Evolutionary conservation across 768 basidiomycete species (phyloP), one percentile per base, ranked within the genome.

Genomic region (Mycena polygramma): DNA sequence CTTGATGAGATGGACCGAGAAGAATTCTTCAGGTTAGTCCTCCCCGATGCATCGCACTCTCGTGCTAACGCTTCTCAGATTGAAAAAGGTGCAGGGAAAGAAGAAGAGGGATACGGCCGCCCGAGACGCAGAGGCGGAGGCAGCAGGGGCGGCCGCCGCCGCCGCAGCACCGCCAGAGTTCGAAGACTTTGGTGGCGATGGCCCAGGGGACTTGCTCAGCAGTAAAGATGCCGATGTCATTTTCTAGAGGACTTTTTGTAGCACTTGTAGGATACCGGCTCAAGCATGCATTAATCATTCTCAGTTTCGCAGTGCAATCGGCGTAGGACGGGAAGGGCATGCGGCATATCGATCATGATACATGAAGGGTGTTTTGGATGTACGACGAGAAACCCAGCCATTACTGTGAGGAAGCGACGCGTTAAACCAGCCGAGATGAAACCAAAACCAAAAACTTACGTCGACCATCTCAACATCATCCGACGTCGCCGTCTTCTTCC

Each of bases 1-100:
- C 83, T 99, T 70, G 98, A 99, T 76, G 98, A 99, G 81, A 98
- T 98, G 96, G 98, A 99, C 81, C 89, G 96, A 72, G 94, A 96
- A 78, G 94, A 96, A 76, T 96, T 96, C 83, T 96, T 97, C 84
- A 87, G 96, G 95, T 92, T 48, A 52, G 86, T 75, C 36, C 13
- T 19, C 26, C 51, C 49, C 46, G 4, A 22, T 64, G 46, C 7
- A 36, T 67, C 17, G 26, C 37, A 37, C 46, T 49, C 7, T 37
- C 53, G 52, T 53, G 39, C 13, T 54, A 36, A 61, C 59, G 26
- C 39, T 37, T 59, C 58, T 76, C 79, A 95, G 97, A 76, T 82
- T 98, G 74, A 98, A 98, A 84, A 97, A 98, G 79, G 96, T 98
- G 2, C 96, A 98, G 79, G 95, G 94, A 30, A 98, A 97, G 88